Evolutionary conservation across 345 rosid genomes (phyloP), one percentile per base, ranked within the genome.

Genomic region (Linum lewisii): DNA sequence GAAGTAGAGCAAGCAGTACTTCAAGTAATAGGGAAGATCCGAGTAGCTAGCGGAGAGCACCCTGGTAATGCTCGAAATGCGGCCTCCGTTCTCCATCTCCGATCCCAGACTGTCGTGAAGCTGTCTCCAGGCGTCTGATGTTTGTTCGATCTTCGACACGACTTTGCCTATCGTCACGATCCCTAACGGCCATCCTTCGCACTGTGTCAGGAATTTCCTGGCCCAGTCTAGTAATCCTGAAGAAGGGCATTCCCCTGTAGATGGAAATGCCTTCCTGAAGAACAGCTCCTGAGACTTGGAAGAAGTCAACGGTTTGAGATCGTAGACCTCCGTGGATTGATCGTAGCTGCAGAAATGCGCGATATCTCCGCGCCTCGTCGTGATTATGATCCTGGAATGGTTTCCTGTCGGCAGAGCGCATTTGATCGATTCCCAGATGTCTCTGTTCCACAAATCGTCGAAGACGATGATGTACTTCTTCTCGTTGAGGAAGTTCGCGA

Each of bases 151-250:
- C 15, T 52, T 24, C 24, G 56, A 52, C 56, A 21, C 23, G 7
- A 52, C 56, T 20, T 24, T 24, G 0, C 24, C 25, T 19, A 52
- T 52, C 24, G 56, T 24, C 10, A 20, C 25, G 25, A 52, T 52
- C 25, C 24, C 56, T 24, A 52, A 21, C 20, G 56, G 56, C 23
- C 23, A 24, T 52, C 56, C 56, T 24, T 52, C 56, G 25, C 56
- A 52, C 25, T 24, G 23, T 13, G 24, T 52, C 24, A 52, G 56
- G 56, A 52, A 52, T 24, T 52, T 52, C 25, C 25, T 19, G 7
- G 24, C 25, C 23, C 23, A 21, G 23, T 52, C 56, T 21, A 9
- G 56, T 11, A 52, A 24, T 21, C 25, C 25, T 21, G 56, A 52
- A 0, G 56, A 52, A 3, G 56, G 56, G 24, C 56, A 52, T 10